Percentiles rank a stretch among this genome's conserved stretches.
Conservation (phyloP, 495 filamentous ascomycete species). For the Hypoxylon lienhwacheense region DNA sequence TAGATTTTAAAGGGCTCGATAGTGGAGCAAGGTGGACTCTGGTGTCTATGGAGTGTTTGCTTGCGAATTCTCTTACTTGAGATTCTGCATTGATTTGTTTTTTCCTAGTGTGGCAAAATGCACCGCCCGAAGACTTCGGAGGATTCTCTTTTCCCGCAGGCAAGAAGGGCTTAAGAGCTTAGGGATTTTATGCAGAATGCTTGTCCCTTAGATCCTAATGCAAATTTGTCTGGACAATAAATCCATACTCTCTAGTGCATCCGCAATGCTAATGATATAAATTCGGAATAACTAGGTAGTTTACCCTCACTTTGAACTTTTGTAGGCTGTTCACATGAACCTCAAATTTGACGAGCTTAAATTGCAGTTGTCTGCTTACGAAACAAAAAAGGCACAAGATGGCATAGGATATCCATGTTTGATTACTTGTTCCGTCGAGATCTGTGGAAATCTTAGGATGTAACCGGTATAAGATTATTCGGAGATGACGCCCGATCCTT, state of each 20-base stretch:
- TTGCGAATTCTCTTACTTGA: conserved; percentile 47
- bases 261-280: conserved; percentile 25
- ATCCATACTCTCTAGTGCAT: conserved; percentile 32
- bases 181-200: conserved; percentile 49
- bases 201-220: conserved; percentile 55
- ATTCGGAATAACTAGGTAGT: conserved; percentile 36
- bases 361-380: background rate
- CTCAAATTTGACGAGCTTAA: background rate
- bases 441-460: too few species aligned
- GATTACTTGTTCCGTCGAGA: too few species aligned
- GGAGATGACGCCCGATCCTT: too few species aligned
- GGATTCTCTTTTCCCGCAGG: conserved; percentile 44
- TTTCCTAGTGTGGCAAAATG: conserved; percentile 47
- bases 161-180: conserved; percentile 47
- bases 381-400: too few species aligned
- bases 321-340: conserved; percentile 7
- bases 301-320: too few species aligned
- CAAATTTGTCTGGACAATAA: conserved; percentile 49
- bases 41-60: conserved; percentile 59
- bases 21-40: conserved; percentile 44
- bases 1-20: conserved; percentile 38
- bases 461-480: too few species aligned
- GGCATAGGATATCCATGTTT: too few species aligned
- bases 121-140: conserved; percentile 48
- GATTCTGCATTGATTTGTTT: conserved; percentile 54